Conservation (phyloP, 768 basidiomycete genomes). For the Termitomyces sp. region DNA sequence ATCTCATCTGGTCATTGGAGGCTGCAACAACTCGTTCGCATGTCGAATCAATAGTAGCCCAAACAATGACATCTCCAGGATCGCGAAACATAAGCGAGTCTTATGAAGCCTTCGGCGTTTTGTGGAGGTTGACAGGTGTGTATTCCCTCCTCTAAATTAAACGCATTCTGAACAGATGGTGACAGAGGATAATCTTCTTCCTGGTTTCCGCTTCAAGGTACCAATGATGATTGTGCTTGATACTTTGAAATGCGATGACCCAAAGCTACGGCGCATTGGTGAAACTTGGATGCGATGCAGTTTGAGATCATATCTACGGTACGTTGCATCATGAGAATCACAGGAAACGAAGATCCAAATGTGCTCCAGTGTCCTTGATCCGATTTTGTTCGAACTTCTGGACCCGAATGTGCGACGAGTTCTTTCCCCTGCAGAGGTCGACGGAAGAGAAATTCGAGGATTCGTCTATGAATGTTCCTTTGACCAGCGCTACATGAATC, state of each 20-base stretch:
- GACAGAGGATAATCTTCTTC: conserved; percentile 73
- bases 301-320: conserved; percentile 89
- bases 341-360: background rate
- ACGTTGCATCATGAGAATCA: background rate
- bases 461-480: conserved; percentile 69
- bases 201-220: conserved; percentile 77
- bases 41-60: conserved; percentile 77
- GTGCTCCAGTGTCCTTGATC: conserved; percentile 73
- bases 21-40: conserved; percentile 46
- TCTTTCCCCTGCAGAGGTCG: conserved; percentile 43
- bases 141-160: background rate
- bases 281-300: conserved; percentile 98
- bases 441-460: conserved; percentile 60
- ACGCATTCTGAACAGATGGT: background rate
- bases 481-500: conserved; percentile 67
- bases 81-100: conserved; percentile 43
- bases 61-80: conserved; percentile 57
- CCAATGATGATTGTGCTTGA: conserved; percentile 89
- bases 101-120: conserved; percentile 84
- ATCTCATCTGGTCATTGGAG: conserved; percentile 79
- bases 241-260: conserved; percentile 71
- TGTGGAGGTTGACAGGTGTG: conserved; percentile 87
- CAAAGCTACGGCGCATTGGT: conserved; percentile 66
- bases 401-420: conserved; percentile 60
- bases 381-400: conserved; percentile 71